Evolutionary conservation across 2,329 filamentous ascomycete genomes (phyloP).

Genomic region (Pyricularia sp.): DNA sequence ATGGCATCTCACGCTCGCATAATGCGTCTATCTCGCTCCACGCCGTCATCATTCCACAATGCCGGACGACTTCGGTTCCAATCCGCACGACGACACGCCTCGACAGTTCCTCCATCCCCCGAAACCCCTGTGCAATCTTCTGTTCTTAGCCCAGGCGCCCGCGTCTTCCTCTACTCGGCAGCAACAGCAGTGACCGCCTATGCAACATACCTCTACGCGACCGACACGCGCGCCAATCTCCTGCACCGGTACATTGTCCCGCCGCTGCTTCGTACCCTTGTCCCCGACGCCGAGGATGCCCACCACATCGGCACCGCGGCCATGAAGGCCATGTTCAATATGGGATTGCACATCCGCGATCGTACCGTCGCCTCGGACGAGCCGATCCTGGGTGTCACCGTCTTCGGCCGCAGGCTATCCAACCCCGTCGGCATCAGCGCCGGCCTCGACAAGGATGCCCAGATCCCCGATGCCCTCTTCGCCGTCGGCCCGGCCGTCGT

Average conservation of each 20-base stretch:
- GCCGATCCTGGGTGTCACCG: constrained; percentile 31
- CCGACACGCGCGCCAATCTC: constrained; percentile 62
- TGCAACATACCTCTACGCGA: constrained; percentile 57
- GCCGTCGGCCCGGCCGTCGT: constrained; percentile 78
- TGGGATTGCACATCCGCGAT: constrained; percentile 76
- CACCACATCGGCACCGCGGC: constrained; percentile 68
- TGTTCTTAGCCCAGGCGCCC: neutral
- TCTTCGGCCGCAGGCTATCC: constrained; percentile 68
- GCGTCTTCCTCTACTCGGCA: neutral
- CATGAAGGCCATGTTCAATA: constrained; percentile 62
- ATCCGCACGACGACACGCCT: neutral
- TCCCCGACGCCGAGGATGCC: constrained; percentile 80
- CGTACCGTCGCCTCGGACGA: constrained; percentile 36
- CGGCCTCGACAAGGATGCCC: constrained; percentile 88
- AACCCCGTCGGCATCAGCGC: constrained; percentile 95
- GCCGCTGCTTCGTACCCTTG: constrained; percentile 54
- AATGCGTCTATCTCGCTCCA: neutral
- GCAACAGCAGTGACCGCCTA: constrained; percentile 13
- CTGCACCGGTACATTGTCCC: constrained; percentile 57
- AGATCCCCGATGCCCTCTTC: constrained; percentile 78
- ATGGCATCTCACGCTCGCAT: constrained; percentile 3
- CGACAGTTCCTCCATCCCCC: neutral
- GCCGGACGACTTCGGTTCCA: neutral
- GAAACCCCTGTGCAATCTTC: neutral
- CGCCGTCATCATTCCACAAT: neutral